Evolutionary conservation across 257 asterid species (phyloP), one percentile per base, ranked within the genome.

Genomic region (Thymus mandschuricus): DNA sequence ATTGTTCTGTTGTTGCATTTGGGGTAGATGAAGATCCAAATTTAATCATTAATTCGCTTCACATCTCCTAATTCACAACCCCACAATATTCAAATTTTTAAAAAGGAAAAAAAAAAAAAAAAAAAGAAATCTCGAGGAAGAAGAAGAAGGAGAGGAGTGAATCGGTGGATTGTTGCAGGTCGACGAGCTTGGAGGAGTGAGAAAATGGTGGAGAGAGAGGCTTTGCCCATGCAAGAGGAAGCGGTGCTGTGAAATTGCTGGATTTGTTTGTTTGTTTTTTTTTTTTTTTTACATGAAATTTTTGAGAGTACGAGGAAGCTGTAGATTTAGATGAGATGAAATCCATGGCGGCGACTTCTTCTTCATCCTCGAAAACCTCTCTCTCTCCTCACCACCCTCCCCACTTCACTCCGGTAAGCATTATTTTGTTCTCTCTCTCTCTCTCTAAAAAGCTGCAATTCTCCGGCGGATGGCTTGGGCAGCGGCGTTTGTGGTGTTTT

Each of bases 341-440:
- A 77, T 76, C 88, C 34, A 87, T 88, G 95, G 92, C 97, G 6
- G 69, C 87, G 57, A 81, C 89, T 66, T 83, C 89, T 3, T 81
- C 40, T 30, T 57, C 63, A 10, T 57, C 80, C 38, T 77, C 76
- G 58, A 87, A 75, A 67, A 66, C 86, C 63, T 69, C 92, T 33
- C 65, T 87, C 70, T 90, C 97, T 54, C 95, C 97, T 66, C 92
- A 78, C 75, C 83, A 76, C 62, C 84, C 89, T 57, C 80, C 88
- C 76, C 92, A 88, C n/a, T 88, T 93, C 79, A 87, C 96, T 60
- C 96, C 97, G 40, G 97, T 91, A 74, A 84, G 86, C 29, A 9
- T 64, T 1, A 21, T 15, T 21, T 1, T 35, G 3, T 31, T 10
- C 29, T 28, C 10, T 44, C 8, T 62, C n/a, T n/a, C 68, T 63